Conservation (phyloP, 2,329 filamentous ascomycete genomes). For the Hymenoscyphus fructigenus region DNA sequence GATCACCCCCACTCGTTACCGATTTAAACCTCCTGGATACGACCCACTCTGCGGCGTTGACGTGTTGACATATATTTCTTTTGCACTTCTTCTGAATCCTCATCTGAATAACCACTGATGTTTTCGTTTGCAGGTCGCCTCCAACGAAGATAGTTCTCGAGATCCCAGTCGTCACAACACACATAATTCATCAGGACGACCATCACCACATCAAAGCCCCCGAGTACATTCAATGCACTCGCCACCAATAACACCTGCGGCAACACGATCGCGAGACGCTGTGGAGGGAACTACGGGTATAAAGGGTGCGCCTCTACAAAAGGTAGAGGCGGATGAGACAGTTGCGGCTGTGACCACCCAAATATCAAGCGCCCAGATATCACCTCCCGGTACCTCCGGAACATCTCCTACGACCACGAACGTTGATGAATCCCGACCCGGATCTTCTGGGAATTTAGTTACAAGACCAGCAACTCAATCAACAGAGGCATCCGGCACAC, state of each 20-base stretch:
- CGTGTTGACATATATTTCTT: slow-evolving; percentile 19
- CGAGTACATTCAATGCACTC: slow-evolving; percentile 74
- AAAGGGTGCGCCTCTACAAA: slow-evolving; percentile 37
- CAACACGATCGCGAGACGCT: slow-evolving; percentile 61
- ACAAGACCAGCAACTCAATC: slow-evolving; percentile 29
- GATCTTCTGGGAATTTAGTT: slow-evolving; percentile 33
- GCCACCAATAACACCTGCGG: slow-evolving; percentile 84
- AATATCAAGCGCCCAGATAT: slow-evolving; percentile 50
- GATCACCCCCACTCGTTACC: slow-evolving; percentile 27
- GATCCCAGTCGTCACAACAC: slow-evolving; percentile 65
- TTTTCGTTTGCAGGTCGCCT: slow-evolving; percentile 49
- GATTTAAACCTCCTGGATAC: slow-evolving; percentile 16
- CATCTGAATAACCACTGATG: slow-evolving; percentile 21
- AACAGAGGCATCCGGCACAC: slow-evolving; percentile 20
- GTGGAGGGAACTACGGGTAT: slow-evolving; percentile 36
- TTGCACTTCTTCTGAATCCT: slow-evolving; percentile 13
- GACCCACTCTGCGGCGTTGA: slow-evolving; percentile 25
- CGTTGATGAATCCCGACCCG: slow-evolving; percentile 33
- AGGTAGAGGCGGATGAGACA: slow-evolving; percentile 38
- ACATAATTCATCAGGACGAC: slow-evolving; percentile 61
- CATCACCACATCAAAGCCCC: slow-evolving; percentile 68
- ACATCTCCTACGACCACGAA: slow-evolving; percentile 41
- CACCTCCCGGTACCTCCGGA: slow-evolving; percentile 55
- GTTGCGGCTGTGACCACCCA: slow-evolving; percentile 61
- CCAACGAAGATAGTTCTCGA: slow-evolving; percentile 56